These are phyloP conservation scores for Casuarina equisetifolia DNA, from an alignment of 306 rosid genomes.

Conservation along the genomic window DNA sequence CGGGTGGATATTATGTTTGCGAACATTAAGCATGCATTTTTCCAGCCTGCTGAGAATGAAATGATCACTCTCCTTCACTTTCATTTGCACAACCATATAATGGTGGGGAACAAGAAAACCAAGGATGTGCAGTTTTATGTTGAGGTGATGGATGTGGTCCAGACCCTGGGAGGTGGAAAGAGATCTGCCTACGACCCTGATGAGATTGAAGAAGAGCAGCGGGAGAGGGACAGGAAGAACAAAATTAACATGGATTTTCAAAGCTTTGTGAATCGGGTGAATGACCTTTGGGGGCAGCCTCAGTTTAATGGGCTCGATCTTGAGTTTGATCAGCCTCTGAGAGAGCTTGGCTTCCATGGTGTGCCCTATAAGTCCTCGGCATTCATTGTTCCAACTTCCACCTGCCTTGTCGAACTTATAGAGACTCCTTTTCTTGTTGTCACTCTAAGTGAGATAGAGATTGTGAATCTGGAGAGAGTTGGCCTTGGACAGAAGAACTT, in stretches of 20 bases:
- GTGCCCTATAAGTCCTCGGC: slow-evolving; percentile 91
- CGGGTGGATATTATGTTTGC: slow-evolving; percentile 80
- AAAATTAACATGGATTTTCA: slow-evolving; percentile 84
- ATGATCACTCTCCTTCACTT: slow-evolving; percentile 94
- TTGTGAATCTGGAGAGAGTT: slow-evolving; percentile 92
- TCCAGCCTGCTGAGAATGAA: slow-evolving; percentile 99
- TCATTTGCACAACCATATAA: slow-evolving; percentile 90
- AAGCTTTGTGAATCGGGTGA: slow-evolving; percentile 81
- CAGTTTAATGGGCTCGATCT: slow-evolving; percentile 79
- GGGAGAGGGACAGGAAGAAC: slow-evolving; percentile 93
- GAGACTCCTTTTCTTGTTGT: slow-evolving; percentile 91
- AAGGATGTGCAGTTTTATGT: slow-evolving; percentile 89
- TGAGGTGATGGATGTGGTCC: slow-evolving; percentile 95
- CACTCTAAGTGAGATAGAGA: slow-evolving; percentile 86
- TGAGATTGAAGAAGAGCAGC: slow-evolving; percentile 95
- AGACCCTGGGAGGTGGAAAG: slow-evolving; percentile 82
- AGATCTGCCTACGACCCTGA: slow-evolving; percentile 95
- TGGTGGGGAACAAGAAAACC: slow-evolving; percentile 96
- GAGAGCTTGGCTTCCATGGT: slow-evolving; percentile 97
- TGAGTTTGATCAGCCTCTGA: slow-evolving; percentile 93
- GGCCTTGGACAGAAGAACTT: slow-evolving; percentile 99
- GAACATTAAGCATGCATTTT: slow-evolving; percentile 87
- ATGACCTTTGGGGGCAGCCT: slow-evolving; percentile 93
- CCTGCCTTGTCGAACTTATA: slow-evolving; percentile 87
- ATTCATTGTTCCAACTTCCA: slow-evolving; percentile 84